Conservation (phyloP, 371 early-diverging fungal genomes). For the Dinochytrium kinnereticum region DNA sequence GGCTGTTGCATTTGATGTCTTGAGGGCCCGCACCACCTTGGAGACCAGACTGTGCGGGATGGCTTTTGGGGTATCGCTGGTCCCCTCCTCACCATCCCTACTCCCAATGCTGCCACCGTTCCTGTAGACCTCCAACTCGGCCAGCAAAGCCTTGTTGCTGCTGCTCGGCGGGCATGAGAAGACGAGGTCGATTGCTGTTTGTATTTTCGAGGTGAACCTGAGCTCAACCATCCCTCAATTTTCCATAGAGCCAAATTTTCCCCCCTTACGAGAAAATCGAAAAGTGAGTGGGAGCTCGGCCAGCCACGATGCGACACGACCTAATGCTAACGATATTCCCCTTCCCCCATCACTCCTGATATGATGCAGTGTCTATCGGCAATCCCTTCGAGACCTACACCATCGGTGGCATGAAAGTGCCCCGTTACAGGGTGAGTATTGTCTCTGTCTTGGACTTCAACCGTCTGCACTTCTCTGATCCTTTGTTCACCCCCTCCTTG, state of each 20-base stretch:
- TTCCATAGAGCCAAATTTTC: too few species aligned
- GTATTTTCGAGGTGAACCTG: neutral
- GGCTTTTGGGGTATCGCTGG: neutral
- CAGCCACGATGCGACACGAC: neutral
- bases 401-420: constrained; percentile 44
- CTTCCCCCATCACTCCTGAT: neutral
- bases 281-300: neutral
- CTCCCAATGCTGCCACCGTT: neutral
- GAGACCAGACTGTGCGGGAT: neutral
- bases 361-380: constrained; percentile 38
- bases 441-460: too few species aligned
- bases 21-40: neutral
- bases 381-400: constrained; percentile 50
- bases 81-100: neutral
- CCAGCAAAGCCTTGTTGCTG: neutral
- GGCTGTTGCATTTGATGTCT: neutral
- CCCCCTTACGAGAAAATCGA: too few species aligned
- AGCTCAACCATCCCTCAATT: neutral
- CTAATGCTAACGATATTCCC: neutral
- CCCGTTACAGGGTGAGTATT: constrained; percentile 52
- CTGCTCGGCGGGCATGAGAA: neutral
- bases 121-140: neutral
- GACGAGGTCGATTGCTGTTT: neutral
- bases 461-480: neutral
- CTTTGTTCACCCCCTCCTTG: neutral